Percentiles rank a stretch among this genome's conserved stretches.
These are phyloP conservation scores for Drosera spatulata DNA, from an alignment of 179 eudicot genomes.

Conservation along the genomic window DNA sequence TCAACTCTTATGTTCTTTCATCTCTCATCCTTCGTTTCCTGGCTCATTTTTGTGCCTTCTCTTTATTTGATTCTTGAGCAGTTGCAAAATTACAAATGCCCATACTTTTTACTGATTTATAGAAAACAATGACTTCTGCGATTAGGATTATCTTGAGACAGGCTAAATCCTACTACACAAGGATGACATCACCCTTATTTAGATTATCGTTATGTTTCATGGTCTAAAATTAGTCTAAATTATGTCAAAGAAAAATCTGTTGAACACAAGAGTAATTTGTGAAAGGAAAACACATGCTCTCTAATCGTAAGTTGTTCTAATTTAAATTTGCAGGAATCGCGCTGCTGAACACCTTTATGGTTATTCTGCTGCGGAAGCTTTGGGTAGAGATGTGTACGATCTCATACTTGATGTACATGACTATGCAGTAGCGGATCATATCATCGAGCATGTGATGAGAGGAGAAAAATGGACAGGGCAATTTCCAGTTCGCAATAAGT, in stretches of 20 bases:
- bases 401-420: constrained; percentile 46
- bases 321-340: constrained; percentile 53
- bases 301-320: constrained; percentile 12
- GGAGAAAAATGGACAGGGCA: constrained; percentile 89
- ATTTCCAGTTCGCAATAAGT: constrained; percentile 61
- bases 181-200: too few relatives aligned
- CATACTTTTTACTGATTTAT: too few relatives aligned
- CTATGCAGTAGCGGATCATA: constrained; percentile 25
- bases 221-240: neutral
- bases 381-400: constrained; percentile 42
- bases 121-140: too few relatives aligned
- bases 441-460: constrained; percentile 31
- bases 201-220: too few relatives aligned
- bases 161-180: too few relatives aligned
- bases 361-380: constrained; percentile 66
- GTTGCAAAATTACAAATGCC: too few relatives aligned
- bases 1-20: too few relatives aligned
- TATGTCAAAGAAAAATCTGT: neutral
- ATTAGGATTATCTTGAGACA: too few relatives aligned
- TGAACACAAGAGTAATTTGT: neutral
- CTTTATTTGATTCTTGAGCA: too few relatives aligned
- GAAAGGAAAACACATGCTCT: neutral
- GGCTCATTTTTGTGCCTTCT: too few relatives aligned
- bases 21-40: too few relatives aligned
- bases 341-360: constrained; percentile 80